A percentile compares a stretch with the other conserved stretches of the same genome.
phyloP scores from a whole-genome alignment of 129 eudicot genomes.

The Kitagawia praeruptora region DNA sequence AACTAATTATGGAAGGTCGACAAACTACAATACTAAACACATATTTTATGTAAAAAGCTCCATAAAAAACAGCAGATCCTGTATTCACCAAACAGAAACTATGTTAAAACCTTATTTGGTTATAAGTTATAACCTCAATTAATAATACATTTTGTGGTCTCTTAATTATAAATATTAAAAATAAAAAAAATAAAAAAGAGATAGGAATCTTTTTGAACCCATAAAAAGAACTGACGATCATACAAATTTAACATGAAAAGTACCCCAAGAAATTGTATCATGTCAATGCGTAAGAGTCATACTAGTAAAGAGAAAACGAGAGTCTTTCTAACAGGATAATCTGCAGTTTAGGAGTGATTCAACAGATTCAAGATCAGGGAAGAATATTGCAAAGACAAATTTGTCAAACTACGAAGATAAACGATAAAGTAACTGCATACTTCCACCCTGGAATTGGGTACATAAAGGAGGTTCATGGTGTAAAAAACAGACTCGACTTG shows the following conservation, averaged over 20 bases:
- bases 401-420: neutral
- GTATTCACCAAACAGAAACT: neutral
- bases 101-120: neutral
- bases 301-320: neutral
- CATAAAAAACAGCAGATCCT: neutral
- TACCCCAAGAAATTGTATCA: neutral
- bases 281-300: neutral
- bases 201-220: too few relatives aligned
- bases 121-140: neutral
- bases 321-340: neutral
- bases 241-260: neutral
- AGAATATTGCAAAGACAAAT: neutral
- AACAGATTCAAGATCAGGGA: neutral
- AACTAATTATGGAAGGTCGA: neutral
- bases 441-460: neutral
- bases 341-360: neutral
- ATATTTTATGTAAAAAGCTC: neutral
- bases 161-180: too few relatives aligned
- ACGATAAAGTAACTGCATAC: neutral
- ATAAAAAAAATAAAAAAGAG: too few relatives aligned
- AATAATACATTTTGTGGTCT: neutral
- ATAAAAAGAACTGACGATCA: too few relatives aligned
- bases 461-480: neutral
- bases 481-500: neutral
- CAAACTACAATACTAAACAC: neutral